phyloP scores from a whole-genome alignment of 768 basidiomycete genomes.

The Royoungia palumana region DNA sequence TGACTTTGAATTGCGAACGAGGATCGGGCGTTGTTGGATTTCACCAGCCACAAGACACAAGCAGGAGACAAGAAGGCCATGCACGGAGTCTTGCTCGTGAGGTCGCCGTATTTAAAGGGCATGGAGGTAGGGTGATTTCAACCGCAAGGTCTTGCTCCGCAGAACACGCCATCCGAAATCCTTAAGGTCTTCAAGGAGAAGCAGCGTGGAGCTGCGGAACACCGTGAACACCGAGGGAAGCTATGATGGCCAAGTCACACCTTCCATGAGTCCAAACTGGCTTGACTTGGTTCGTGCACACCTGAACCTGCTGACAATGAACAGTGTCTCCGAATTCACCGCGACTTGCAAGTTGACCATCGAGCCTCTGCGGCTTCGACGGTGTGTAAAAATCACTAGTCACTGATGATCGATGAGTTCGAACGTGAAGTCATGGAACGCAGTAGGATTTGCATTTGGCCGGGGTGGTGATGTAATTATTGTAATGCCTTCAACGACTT shows the following conservation, averaged over 20 bases:
- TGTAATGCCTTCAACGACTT: neutral
- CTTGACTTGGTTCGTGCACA: constrained; percentile 5
- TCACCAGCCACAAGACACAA: constrained; percentile 20
- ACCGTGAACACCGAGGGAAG: constrained; percentile 7
- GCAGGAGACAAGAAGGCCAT: constrained; percentile 25
- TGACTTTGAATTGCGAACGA: constrained; percentile 31
- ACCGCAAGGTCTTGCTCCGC: constrained; percentile 19
- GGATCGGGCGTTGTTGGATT: constrained; percentile 25
- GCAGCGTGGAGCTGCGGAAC: constrained; percentile 22
- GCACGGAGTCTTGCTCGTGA: constrained; percentile 13
- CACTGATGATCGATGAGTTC: no score
- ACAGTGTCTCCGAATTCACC: neutral
- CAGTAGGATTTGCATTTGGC: neutral
- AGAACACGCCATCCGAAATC: constrained; percentile 17
- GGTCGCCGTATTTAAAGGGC: constrained; percentile 26
- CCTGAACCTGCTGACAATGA: neutral
- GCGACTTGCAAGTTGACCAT: neutral
- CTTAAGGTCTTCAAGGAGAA: constrained; percentile 20
- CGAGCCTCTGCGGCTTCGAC: neutral
- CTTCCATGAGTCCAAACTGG: neutral
- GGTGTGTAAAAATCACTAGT: no score
- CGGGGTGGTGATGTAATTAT: neutral
- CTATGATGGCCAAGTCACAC: constrained; percentile 13
- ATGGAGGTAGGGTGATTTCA: constrained; percentile 14
- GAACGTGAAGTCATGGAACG: neutral